Conservation (phyloP, 1,284 basidiomycete genomes). For the Malassezia vespertilionis region DNA sequence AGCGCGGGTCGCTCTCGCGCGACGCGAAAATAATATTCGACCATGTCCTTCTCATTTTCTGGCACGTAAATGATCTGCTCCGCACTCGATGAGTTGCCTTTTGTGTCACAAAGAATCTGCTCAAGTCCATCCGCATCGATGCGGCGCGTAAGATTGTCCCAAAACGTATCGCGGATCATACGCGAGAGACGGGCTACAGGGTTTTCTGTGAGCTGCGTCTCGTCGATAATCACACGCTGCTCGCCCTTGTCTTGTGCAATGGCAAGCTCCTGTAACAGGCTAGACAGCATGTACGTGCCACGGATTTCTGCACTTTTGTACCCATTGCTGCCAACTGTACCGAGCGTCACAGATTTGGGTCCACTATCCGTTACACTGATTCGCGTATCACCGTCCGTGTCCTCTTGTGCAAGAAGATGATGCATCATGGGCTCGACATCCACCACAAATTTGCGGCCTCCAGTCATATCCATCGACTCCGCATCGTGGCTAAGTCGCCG, state of each 20-base stretch:
- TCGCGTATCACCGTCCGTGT: slow-evolving; percentile 89
- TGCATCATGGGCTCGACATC: slow-evolving; percentile 99
- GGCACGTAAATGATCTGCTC: slow-evolving; percentile 84
- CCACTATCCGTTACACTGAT: slow-evolving; percentile 94
- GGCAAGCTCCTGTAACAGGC: slow-evolving; percentile 94
- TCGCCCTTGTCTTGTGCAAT: slow-evolving; percentile 88
- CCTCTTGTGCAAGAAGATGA: slow-evolving; percentile 90
- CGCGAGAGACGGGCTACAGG: slow-evolving; percentile 90
- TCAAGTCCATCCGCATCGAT: slow-evolving; percentile 96
- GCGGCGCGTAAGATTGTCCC: slow-evolving; percentile 88
- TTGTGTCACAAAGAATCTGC: slow-evolving; percentile 90
- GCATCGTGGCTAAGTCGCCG: slow-evolving; percentile 48
- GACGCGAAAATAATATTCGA: slow-evolving; percentile 67
- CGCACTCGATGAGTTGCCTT: slow-evolving; percentile 52
- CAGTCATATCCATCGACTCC: slow-evolving; percentile 45
- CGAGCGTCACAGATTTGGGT: slow-evolving; percentile 87
- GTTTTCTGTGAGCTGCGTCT: slow-evolving; percentile 87
- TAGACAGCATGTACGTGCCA: slow-evolving; percentile 75
- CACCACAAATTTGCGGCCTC: slow-evolving; percentile 61
- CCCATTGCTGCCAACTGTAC: slow-evolving; percentile 91
- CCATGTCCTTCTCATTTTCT: slow-evolving; percentile 79
- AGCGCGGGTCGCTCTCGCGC: slow-evolving; percentile 55
- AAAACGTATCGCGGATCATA: slow-evolving; percentile 97
- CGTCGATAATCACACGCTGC: slow-evolving; percentile 93
- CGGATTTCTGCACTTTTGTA: slow-evolving; percentile 72